phyloP scores from a whole-genome alignment of 202 grass and related monocot genomes.

The Schoenoplectus tabernaemontani region DNA sequence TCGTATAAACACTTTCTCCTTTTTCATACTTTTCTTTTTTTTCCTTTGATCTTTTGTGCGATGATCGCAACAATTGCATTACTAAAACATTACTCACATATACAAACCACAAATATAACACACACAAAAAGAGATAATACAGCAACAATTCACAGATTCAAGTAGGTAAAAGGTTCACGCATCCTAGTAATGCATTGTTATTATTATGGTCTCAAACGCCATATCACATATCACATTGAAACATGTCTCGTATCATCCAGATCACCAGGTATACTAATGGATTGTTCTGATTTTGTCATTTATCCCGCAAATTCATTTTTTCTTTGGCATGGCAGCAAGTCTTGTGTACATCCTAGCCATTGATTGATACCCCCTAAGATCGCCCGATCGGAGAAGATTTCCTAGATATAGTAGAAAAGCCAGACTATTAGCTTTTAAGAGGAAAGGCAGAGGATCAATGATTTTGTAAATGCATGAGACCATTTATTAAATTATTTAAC shows the following conservation, averaged over 20 bases:
- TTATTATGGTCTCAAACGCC: not conserved
- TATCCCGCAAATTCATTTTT: slow-evolving; percentile 23
- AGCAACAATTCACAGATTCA: not conserved
- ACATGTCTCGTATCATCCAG: not conserved
- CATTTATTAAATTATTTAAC: not conserved
- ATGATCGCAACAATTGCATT: not conserved
- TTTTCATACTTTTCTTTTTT: too few relatives aligned
- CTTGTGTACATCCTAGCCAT: slow-evolving; percentile 66
- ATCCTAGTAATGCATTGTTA: not conserved
- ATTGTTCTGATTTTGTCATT: slow-evolving; percentile 3
- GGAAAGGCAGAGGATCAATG: not conserved
- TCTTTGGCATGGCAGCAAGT: slow-evolving; percentile 60
- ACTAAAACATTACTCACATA: not conserved
- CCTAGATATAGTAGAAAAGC: slow-evolving; percentile 24
- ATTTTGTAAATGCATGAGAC: too few relatives aligned
- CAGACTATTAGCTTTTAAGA: not conserved
- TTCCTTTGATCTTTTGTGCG: too few relatives aligned
- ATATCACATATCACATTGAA: slow-evolving; percentile 6
- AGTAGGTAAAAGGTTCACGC: not conserved
- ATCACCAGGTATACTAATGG: not conserved
- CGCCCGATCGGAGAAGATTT: slow-evolving; percentile 56
- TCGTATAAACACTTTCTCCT: too few relatives aligned
- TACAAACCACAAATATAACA: not conserved
- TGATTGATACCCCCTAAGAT: slow-evolving; percentile 58
- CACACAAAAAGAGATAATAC: not conserved